These are phyloP conservation scores for Paramarasmius palmivorus DNA, from an alignment of 1,284 basidiomycete species.

Conservation along the genomic window DNA sequence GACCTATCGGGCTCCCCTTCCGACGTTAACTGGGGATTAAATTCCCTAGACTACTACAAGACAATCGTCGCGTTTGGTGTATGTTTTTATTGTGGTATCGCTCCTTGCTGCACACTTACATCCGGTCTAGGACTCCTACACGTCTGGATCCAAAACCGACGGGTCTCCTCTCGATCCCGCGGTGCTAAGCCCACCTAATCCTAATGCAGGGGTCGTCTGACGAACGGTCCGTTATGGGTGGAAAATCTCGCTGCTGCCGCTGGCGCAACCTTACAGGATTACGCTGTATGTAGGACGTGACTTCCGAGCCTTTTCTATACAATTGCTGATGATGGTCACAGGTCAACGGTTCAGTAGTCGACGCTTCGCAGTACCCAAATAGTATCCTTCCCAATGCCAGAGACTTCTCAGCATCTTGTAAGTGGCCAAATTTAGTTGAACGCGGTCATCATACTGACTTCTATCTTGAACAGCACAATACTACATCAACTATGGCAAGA, in stretches of 20 bases:
- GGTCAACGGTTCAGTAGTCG: conserved; percentile 35
- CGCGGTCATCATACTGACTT: background rate
- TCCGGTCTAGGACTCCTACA: conserved; percentile 33
- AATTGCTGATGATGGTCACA: conserved; percentile 20
- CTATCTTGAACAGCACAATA: background rate
- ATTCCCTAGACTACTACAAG: conserved; percentile 31
- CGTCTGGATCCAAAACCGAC: conserved; percentile 31
- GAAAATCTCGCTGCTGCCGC: conserved; percentile 33
- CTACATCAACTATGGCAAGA: conserved; percentile 5
- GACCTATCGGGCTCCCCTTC: conserved; percentile 33
- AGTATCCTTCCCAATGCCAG: conserved; percentile 16
- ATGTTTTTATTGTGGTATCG: conserved; percentile 14
- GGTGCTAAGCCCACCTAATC: conserved; percentile 30
- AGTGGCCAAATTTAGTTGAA: too few species aligned
- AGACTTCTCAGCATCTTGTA: conserved; percentile 36
- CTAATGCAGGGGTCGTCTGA: conserved; percentile 38
- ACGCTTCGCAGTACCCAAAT: conserved; percentile 34
- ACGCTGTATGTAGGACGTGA: conserved; percentile 35
- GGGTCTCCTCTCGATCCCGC: conserved; percentile 30
- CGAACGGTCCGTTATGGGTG: conserved; percentile 39
- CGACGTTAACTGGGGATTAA: conserved; percentile 46
- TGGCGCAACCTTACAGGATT: conserved; percentile 40
- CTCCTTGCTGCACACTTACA: background rate
- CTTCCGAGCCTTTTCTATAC: background rate
- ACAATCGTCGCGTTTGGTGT: conserved; percentile 51